Conservation (phyloP, 1,284 basidiomycete species). For the Heterobasidion parviporum region DNA sequence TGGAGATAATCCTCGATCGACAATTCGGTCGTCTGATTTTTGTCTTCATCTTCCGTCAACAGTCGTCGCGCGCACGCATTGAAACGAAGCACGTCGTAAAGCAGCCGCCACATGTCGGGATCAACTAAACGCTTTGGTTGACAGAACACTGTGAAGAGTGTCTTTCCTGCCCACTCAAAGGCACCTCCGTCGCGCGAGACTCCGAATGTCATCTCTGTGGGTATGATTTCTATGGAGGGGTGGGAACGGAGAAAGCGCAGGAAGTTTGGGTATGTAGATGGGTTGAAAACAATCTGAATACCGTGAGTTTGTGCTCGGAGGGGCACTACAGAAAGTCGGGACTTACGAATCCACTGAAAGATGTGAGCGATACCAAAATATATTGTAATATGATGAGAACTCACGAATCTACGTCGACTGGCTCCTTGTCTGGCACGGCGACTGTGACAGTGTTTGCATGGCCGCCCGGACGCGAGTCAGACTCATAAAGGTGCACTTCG, state of each 20-base stretch:
- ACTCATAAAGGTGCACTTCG: slow-evolving; percentile 76
- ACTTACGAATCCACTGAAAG: slow-evolving; percentile 44
- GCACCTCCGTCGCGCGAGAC: slow-evolving; percentile 60
- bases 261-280: slow-evolving; percentile 78
- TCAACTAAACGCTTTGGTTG: slow-evolving; percentile 57
- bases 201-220: slow-evolving; percentile 75
- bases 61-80: slow-evolving; percentile 56
- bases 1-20: slow-evolving; percentile 68
- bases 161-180: slow-evolving; percentile 74
- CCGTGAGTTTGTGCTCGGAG: not conserved
- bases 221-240: slow-evolving; percentile 39
- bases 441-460: slow-evolving; percentile 75
- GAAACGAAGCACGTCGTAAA: slow-evolving; percentile 76
- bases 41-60: slow-evolving; percentile 18
- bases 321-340: not conserved
- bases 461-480: slow-evolving; percentile 61
- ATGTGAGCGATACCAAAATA: slow-evolving; percentile 4
- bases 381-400: slow-evolving; percentile 20
- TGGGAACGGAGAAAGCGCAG: slow-evolving; percentile 58
- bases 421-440: slow-evolving; percentile 27
- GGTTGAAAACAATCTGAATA: slow-evolving; percentile 67
- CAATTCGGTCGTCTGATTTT: slow-evolving; percentile 22
- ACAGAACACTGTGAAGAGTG: slow-evolving; percentile 55
- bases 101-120: slow-evolving; percentile 63
- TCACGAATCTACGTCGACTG: slow-evolving; percentile 63